Base-by-base conservation (phyloP, 208 protist genomes). In the Acanthamoeba divionensis region DNA sequence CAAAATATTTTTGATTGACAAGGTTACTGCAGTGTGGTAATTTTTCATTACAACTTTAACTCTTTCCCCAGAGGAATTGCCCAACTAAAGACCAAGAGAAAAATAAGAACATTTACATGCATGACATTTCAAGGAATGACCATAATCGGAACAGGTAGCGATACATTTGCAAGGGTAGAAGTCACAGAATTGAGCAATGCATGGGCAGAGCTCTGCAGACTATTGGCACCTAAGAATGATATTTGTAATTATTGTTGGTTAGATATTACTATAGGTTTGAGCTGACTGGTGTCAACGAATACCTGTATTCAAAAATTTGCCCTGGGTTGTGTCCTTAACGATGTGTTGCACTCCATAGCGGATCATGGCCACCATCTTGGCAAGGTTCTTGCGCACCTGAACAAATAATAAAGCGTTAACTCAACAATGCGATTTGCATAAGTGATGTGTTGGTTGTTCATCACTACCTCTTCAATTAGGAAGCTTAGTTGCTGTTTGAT, bases 291-390 rank as follows among this genome's bases (percentile, higher is more conserved):
- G 9, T 73, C 13, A 5, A 21, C 33, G 15, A 3, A 29, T 15
- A 38, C 13, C 26, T n/a, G 57, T 24, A 18, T 9, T 9, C 36
- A 31, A n/a, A 55, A 29, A 41, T 26, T 31, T 3, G 24, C 41
- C 65, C 65, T 73, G 65, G 3, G 65, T 67, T 8, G 62, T 18
- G 12, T 73, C 57, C 36, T 47, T n/a, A 6, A 80, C 69, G 18
- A 80, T 80, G 69, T 80, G 50, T 33, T 80, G 69, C 45, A 80
- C 69, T 10, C 69, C 69, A 29, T 80, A 54, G 47, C 57, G 50
- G 44, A 80, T 80, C 69, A 80, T 80, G 13, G 33, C 69, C 6
- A 80, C 69, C 3, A 80, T 41, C 8, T 29, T n/a, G 33, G 69
- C 69, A 15, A 80, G 29, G 24, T 41, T 55, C 69, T 80, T 80